phyloP scores from a whole-genome alignment of 2,329 filamentous ascomycete species.

The Epichloe sp. region DNA sequence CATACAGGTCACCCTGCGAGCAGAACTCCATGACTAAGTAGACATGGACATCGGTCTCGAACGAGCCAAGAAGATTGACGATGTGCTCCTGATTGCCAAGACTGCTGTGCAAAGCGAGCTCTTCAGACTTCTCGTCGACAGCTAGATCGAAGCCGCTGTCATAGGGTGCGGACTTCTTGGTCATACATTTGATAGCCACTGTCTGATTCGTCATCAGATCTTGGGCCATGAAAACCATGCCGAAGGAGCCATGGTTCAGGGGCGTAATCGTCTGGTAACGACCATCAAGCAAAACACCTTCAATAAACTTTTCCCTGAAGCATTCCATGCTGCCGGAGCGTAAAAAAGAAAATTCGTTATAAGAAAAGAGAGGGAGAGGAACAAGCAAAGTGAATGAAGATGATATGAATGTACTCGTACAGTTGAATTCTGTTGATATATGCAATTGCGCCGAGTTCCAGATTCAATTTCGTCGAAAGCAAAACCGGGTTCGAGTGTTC shows the following conservation, averaged over 20 bases:
- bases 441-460: conserved; percentile 4
- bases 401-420: conserved; percentile 17
- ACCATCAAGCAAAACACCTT: conserved; percentile 70
- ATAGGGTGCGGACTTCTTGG: conserved; percentile 58
- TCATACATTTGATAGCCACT: conserved; percentile 93
- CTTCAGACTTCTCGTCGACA: conserved; percentile 72
- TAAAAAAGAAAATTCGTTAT: conserved; percentile 8
- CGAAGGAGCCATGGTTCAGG: conserved; percentile 96
- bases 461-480: background rate
- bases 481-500: background rate
- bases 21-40: conserved; percentile 95
- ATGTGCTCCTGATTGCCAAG: conserved; percentile 78
- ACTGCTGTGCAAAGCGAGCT: conserved; percentile 64
- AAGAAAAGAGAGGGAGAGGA: conserved; percentile 7
- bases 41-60: conserved; percentile 80
- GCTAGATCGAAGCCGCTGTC: conserved; percentile 51
- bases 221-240: conserved; percentile 91
- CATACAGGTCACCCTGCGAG: conserved; percentile 88
- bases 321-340: conserved; percentile 52
- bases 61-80: conserved; percentile 81
- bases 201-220: conserved; percentile 63
- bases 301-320: conserved; percentile 68
- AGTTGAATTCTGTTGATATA: conserved; percentile 10
- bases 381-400: conserved; percentile 3
- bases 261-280: conserved; percentile 86